A percentile compares a stretch with the other conserved stretches of the same genome.
Conservation (phyloP, 176 grass and related monocot genomes). For the Avena atlantica region DNA sequence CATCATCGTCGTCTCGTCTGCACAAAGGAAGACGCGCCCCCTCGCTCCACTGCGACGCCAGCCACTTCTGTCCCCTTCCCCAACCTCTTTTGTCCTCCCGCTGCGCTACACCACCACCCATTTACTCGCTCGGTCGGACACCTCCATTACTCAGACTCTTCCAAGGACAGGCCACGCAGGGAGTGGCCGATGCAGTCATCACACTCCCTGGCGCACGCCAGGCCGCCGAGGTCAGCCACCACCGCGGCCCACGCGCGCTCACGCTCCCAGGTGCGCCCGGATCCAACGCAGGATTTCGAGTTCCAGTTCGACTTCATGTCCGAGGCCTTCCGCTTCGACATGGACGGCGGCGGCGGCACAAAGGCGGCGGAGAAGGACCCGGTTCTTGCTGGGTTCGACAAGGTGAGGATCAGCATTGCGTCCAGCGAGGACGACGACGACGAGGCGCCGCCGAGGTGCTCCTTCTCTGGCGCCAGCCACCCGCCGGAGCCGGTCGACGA, state of each 20-base stretch:
- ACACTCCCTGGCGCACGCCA: conserved; percentile 41
- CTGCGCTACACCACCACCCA: background rate
- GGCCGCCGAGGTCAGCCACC: conserved; percentile 25
- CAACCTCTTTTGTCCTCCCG: conserved; percentile 53
- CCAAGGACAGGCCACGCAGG: background rate
- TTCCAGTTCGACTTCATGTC: conserved; percentile 37
- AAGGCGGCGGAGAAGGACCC: background rate
- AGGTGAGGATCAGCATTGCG: conserved; percentile 63
- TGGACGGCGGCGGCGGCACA: conserved; percentile 18
- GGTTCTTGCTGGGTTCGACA: conserved; percentile 45
- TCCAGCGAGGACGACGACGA: conserved; percentile 37
- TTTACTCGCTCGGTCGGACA: background rate
- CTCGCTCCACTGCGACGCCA: background rate
- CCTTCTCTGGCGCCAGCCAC: conserved; percentile 64
- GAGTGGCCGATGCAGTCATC: conserved; percentile 43
- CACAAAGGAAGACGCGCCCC: conserved; percentile 2
- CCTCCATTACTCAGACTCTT: conserved; percentile 33
- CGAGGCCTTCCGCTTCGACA: conserved; percentile 48
- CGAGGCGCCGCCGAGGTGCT: conserved; percentile 47
- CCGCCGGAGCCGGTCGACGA: conserved; percentile 66
- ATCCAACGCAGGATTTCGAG: conserved; percentile 46
- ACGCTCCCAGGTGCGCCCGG: conserved; percentile 32
- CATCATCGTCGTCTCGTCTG: conserved; percentile 7
- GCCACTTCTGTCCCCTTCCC: conserved; percentile 41
- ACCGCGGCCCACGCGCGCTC: conserved; percentile 22